phyloP scores from a whole-genome alignment of 2,329 filamentous ascomycete species.

The Penicillium brevicompactum region DNA sequence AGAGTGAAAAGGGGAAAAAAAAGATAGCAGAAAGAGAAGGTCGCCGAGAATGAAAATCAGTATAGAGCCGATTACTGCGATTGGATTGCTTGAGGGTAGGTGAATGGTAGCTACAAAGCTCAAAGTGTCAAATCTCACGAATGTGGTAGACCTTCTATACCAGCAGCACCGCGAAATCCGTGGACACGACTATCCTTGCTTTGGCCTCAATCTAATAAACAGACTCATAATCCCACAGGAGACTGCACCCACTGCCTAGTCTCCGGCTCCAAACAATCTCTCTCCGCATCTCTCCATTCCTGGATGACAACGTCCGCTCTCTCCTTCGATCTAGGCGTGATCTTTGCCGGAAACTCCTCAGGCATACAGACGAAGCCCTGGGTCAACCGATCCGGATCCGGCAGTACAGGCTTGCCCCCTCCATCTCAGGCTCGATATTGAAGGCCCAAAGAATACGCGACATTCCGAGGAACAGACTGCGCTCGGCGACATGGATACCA shows the following conservation, averaged over 20 bases:
- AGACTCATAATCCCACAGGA: neutral
- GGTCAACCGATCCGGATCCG: conserved; percentile 43
- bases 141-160: too few species aligned
- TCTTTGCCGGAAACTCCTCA: conserved; percentile 39
- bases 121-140: too few species aligned
- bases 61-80: too few species aligned
- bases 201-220: neutral
- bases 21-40: too few species aligned
- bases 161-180: too few species aligned
- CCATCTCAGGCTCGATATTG: conserved; percentile 36
- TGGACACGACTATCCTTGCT: too few species aligned
- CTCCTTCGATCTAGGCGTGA: conserved; percentile 37
- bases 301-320: conserved; percentile 25
- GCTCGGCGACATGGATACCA: conserved; percentile 58
- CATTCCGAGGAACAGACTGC: conserved; percentile 51
- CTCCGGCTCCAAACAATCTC: conserved; percentile 8
- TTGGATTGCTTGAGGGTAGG: too few species aligned
- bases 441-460: conserved; percentile 55
- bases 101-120: too few species aligned
- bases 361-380: conserved; percentile 51
- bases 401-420: conserved; percentile 39
- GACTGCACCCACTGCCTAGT: conserved; percentile 16
- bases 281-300: conserved; percentile 16
- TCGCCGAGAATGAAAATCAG: too few species aligned
- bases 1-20: too few species aligned